Percentiles rank a stretch among this genome's conserved stretches.
Evolutionary conservation across 768 basidiomycete species (phyloP).

Genomic region (Scleroderma bovista): DNA sequence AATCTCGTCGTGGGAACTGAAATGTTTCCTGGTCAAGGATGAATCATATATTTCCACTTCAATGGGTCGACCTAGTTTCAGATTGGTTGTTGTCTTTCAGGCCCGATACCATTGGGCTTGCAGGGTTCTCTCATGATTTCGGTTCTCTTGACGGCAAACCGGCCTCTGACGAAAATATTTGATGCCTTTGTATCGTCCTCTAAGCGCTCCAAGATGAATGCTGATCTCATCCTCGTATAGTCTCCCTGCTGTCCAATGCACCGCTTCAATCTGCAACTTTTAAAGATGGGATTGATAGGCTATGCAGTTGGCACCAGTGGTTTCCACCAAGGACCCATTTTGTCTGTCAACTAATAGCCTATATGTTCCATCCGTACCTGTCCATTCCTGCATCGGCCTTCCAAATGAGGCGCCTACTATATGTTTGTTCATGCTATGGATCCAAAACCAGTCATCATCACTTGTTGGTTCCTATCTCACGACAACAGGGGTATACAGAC

Average conservation of each 20-base stretch:
- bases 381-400: too few relatives aligned
- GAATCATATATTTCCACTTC: slow-evolving; percentile 21
- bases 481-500: neutral
- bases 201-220: slow-evolving; percentile 20
- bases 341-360: too few relatives aligned
- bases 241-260: too few relatives aligned
- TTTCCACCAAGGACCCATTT: too few relatives aligned
- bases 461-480: neutral
- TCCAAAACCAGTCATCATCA: too few relatives aligned
- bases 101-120: slow-evolving; percentile 51
- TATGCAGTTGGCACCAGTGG: too few relatives aligned
- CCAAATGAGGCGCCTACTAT: too few relatives aligned
- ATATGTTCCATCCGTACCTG: too few relatives aligned
- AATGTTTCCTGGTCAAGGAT: slow-evolving; percentile 15
- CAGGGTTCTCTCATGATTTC: slow-evolving; percentile 55
- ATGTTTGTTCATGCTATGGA: too few relatives aligned
- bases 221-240: slow-evolving; percentile 33
- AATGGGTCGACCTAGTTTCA: neutral
- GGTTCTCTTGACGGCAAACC: slow-evolving; percentile 43
- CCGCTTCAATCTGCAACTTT: too few relatives aligned
- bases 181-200: slow-evolving; percentile 25
- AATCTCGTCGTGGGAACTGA: neutral
- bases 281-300: too few relatives aligned
- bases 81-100: slow-evolving; percentile 23
- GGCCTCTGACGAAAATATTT: slow-evolving; percentile 37